Evolutionary conservation across 2,329 filamentous ascomycete species (phyloP).

Genomic region (Penicillium nordicum): DNA sequence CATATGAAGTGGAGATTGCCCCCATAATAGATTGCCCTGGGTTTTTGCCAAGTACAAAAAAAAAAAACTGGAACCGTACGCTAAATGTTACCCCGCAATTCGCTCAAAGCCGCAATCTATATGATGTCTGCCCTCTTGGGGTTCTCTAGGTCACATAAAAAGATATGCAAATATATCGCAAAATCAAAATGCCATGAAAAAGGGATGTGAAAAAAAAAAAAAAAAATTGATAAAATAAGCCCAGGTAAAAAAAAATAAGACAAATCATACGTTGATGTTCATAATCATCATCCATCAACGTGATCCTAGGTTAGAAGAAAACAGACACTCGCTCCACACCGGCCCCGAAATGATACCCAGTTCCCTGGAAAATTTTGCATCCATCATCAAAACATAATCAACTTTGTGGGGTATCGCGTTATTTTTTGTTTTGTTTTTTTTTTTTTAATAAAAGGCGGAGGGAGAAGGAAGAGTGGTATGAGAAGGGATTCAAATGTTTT

Average conservation of each 20-base stretch:
- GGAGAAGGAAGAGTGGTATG: not conserved
- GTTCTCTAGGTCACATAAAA: conserved; percentile 1
- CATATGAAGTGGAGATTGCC: not conserved
- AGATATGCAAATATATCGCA: conserved; percentile 7
- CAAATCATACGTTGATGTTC: conserved; percentile 1
- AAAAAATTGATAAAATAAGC: not conserved
- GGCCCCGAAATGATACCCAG: conserved; percentile 9
- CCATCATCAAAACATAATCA: conserved; percentile 22
- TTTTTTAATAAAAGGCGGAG: conserved; percentile 9
- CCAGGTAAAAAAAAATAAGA: not conserved
- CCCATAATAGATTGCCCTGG: not conserved
- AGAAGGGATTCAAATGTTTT: not conserved
- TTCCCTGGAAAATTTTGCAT: conserved; percentile 1
- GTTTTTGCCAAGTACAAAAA: not conserved
- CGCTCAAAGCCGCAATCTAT: not conserved
- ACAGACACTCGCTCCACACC: not conserved
- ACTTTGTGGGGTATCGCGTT: conserved; percentile 28
- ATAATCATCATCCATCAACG: conserved; percentile 5
- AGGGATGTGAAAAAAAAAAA: not conserved
- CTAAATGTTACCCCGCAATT: conserved; percentile 4
- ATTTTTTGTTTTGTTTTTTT: conserved; percentile 5
- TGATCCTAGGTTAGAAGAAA: not conserved
- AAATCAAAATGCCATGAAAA: conserved; percentile 1
- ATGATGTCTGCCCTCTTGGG: not conserved
- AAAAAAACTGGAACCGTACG: not conserved